Evolutionary conservation across 306 rosid genomes (phyloP).

Genomic region (Malus sylvestris): DNA sequence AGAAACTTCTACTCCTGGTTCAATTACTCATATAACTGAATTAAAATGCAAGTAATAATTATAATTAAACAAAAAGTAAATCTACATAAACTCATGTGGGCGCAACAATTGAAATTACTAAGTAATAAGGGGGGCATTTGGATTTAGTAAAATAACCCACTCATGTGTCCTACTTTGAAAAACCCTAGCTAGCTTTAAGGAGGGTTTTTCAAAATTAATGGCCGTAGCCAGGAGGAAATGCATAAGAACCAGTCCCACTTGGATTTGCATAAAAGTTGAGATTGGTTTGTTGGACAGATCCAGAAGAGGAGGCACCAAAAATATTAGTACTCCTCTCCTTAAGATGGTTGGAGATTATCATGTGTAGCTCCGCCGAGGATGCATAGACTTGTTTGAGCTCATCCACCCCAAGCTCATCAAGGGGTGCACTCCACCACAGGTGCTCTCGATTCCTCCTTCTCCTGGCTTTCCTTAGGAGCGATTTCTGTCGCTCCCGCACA

Average conservation of each 20-base stretch:
- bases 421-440: slow-evolving; percentile 28
- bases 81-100: background rate
- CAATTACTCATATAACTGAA: background rate
- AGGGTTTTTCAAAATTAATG: background rate
- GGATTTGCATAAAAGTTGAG: background rate
- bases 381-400: slow-evolving; percentile 1
- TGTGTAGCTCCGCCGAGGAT: background rate
- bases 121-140: background rate
- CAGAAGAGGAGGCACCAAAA: background rate
- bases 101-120: background rate
- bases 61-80: background rate
- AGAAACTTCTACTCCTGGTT: too few relatives aligned
- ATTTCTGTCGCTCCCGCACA: slow-evolving; percentile 7
- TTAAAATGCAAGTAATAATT: background rate
- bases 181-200: background rate
- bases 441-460: slow-evolving; percentile 1
- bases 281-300: background rate
- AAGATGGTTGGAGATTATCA: background rate
- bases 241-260: background rate
- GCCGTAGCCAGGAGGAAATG: background rate
- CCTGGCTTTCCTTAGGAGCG: background rate
- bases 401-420: slow-evolving; percentile 6
- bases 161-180: background rate
- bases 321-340: background rate
- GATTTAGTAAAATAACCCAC: background rate